Evolutionary conservation across 2,329 filamentous ascomycete species (phyloP).

Genomic region (Cladosporium sp.): DNA sequence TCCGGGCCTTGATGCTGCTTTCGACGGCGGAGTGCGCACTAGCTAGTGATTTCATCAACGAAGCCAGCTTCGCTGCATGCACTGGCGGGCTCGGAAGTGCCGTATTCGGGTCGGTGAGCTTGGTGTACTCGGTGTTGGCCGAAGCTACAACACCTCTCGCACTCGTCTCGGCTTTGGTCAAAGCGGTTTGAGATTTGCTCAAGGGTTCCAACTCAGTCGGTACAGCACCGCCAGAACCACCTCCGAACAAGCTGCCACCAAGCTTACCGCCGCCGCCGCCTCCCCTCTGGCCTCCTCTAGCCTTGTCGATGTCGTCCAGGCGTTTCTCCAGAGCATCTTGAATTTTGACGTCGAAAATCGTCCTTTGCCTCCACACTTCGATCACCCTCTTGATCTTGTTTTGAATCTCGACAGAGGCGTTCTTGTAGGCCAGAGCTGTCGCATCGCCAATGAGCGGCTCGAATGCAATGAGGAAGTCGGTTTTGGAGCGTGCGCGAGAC

Average conservation of each 20-base stretch:
- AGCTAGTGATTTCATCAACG: conserved; percentile 82
- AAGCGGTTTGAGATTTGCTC: conserved; percentile 66
- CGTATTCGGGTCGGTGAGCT: conserved; percentile 67
- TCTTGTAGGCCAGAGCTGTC: conserved; percentile 85
- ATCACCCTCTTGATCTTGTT: conserved; percentile 81
- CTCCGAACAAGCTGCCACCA: conserved; percentile 66
- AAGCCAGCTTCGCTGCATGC: conserved; percentile 82
- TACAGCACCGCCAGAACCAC: conserved; percentile 47
- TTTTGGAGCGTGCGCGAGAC: conserved; percentile 84
- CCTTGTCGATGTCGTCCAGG: conserved; percentile 62
- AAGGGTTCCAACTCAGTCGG: conserved; percentile 74
- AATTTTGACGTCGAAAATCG: conserved; percentile 76
- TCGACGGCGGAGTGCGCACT: conserved; percentile 84
- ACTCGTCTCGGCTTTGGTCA: conserved; percentile 67
- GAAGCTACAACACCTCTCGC: conserved; percentile 62
- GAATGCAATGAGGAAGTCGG: conserved; percentile 89
- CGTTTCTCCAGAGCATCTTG: conserved; percentile 75
- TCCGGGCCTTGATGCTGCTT: conserved; percentile 81
- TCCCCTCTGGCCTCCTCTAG: conserved; percentile 19
- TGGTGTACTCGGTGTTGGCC: conserved; percentile 78
- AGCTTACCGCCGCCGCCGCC: conserved; percentile 33
- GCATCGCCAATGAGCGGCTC: conserved; percentile 89
- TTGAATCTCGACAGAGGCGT: conserved; percentile 78
- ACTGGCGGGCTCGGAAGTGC: conserved; percentile 77
- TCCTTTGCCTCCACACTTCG: conserved; percentile 86